These are phyloP conservation scores for Dactylellina drechsleri DNA, from an alignment of 2,329 filamentous ascomycete genomes.

Conservation along the genomic window DNA sequence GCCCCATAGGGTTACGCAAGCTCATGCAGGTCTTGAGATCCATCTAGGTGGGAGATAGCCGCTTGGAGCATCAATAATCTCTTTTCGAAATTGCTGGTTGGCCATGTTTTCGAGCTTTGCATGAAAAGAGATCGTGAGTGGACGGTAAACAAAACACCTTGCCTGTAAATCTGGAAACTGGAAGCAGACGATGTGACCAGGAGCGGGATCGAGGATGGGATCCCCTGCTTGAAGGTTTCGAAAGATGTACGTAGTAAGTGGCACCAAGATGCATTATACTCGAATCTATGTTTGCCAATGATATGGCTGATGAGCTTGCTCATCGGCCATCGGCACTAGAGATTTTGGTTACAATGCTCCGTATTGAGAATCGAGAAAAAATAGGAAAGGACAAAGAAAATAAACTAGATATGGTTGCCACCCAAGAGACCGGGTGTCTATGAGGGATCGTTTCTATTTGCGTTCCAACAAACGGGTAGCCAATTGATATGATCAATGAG, in stretches of 20 bases:
- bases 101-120: conserved; percentile 7
- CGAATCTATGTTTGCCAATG: conserved; percentile 6
- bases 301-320: not conserved
- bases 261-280: not conserved
- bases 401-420: not conserved
- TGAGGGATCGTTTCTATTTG: conserved; percentile 1
- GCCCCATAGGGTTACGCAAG: conserved; percentile 54
- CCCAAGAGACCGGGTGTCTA: conserved; percentile 8
- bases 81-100: not conserved
- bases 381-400: not conserved
- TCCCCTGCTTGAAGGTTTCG: not conserved
- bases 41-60: conserved; percentile 43
- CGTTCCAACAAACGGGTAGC: conserved; percentile 21
- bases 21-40: conserved; percentile 51
- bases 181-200: conserved; percentile 23
- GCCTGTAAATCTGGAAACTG: conserved; percentile 36
- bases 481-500: too few species aligned
- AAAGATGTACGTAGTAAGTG: conserved; percentile 23
- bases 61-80: conserved; percentile 35
- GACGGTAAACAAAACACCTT: conserved; percentile 23
- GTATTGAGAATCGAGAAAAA: not conserved
- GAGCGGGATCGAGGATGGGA: conserved; percentile 1
- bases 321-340: not conserved
- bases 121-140: conserved; percentile 28
- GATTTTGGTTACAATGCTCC: too few species aligned